A percentile compares a stretch with the other conserved stretches of the same genome.
Evolutionary conservation across 805 yeast genomes (phyloP).

Genomic region (Kodamaea fukazawae): DNA sequence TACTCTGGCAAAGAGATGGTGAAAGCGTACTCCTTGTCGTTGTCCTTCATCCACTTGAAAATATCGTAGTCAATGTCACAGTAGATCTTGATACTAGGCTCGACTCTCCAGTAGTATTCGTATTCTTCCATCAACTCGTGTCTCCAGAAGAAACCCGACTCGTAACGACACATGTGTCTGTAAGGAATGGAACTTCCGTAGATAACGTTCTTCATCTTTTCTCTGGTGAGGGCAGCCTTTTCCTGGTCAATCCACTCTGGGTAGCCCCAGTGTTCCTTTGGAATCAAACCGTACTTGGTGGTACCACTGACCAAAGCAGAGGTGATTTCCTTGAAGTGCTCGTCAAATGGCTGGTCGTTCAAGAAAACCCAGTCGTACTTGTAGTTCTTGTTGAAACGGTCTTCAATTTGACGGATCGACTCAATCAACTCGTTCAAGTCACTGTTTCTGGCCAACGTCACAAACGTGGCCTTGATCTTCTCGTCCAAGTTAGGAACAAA

Average conservation of each 20-base stretch:
- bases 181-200: slow-evolving; percentile 76
- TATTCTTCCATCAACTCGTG: slow-evolving; percentile 73
- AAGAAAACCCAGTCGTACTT: slow-evolving; percentile 94
- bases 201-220: slow-evolving; percentile 58
- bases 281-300: slow-evolving; percentile 75
- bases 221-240: slow-evolving; percentile 64
- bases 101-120: slow-evolving; percentile 94
- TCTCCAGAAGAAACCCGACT: slow-evolving; percentile 84
- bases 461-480: slow-evolving; percentile 74
- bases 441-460: slow-evolving; percentile 73
- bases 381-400: slow-evolving; percentile 77
- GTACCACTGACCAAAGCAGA: slow-evolving; percentile 69
- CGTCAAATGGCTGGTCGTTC: slow-evolving; percentile 81
- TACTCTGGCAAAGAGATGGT: slow-evolving; percentile 82
- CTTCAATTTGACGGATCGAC: slow-evolving; percentile 79
- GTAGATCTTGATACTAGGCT: slow-evolving; percentile 75
- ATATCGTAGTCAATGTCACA: slow-evolving; percentile 90
- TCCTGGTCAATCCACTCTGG: slow-evolving; percentile 79
- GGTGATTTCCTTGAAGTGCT: slow-evolving; percentile 73
- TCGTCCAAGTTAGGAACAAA: slow-evolving; percentile 8
- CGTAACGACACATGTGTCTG: slow-evolving; percentile 92
- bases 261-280: slow-evolving; percentile 83
- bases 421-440: slow-evolving; percentile 61
- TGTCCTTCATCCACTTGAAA: slow-evolving; percentile 72
- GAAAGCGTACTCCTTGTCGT: slow-evolving; percentile 81